Evolutionary conservation across 1,284 basidiomycete genomes (phyloP), one percentile per base, ranked within the genome.

Genomic region (Meira miltonrushii): DNA sequence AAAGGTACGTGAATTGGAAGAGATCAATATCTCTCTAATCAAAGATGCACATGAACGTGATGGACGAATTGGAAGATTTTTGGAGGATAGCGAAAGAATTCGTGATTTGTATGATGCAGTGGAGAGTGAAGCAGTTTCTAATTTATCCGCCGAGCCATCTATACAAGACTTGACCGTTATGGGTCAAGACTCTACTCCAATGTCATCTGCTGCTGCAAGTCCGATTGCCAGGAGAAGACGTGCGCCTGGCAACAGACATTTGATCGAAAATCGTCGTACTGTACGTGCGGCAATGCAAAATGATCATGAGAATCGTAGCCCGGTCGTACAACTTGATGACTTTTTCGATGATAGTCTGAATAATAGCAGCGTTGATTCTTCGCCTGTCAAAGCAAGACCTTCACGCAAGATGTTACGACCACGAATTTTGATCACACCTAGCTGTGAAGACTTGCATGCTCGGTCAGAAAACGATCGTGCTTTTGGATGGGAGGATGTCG

Each of bases 1-100:
- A 58, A 74, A 74, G 58, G 65, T 74, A 57, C 62, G 63, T 19
- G 72, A 74, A 55, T 59, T 74, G 7, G 71, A 72, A 54, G 69
- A 72, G 51, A 68, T 68, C 3, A 74, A 74, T 48, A 43, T 56
- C 0, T 65, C 61, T 15, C 69, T 74, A 58, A 62, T 66, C 6
- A 58, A 55, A 40, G 64, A 60, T 5, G 68, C 65, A 25, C 59
- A 60, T 23, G 70, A 71, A 46, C 66, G 70, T 47, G 69, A 70
- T 52, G 66, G 69, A 25, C 57, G 65, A 5, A 58, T 72, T 39
- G 72, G 70, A 2, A 54, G 62, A 5, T 68, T 68, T 1, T 64
- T 74, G 59, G 58, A 72, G 55, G 69, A 74, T 47, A 68, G 68
- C 28, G 72, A 69, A 55, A 57, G 68, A 3, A 65, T 74, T 21